phyloP scores from a whole-genome alignment of 345 rosid species.

The Mallotus nudiflorus region DNA sequence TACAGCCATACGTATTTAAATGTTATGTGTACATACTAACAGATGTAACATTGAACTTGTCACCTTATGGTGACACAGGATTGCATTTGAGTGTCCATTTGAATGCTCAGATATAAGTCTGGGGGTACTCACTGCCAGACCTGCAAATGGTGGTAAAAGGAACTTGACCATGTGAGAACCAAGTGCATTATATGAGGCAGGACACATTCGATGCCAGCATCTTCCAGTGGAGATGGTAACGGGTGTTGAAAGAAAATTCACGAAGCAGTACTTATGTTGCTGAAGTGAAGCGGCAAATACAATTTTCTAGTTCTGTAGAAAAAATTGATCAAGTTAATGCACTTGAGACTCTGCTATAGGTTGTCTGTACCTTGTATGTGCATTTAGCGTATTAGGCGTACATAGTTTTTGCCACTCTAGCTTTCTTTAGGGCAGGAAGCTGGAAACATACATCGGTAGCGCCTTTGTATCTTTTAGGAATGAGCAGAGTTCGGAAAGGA shows the following conservation, averaged over 20 bases:
- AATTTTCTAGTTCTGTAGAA: slow-evolving; percentile 1
- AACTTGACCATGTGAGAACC: neutral
- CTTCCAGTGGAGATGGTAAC: neutral
- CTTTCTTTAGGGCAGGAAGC: neutral
- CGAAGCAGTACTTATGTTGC: neutral
- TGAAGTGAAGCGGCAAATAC: neutral
- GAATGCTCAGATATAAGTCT: slow-evolving; percentile 18
- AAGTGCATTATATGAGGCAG: neutral
- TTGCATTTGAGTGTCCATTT: slow-evolving; percentile 23
- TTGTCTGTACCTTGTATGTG: neutral
- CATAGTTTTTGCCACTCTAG: neutral
- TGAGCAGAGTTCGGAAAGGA: neutral
- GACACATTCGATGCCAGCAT: neutral
- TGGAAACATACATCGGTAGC: neutral
- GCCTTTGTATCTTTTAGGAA: neutral
- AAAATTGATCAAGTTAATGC: too few species aligned
- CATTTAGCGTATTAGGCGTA: too few species aligned
- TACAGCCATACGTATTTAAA: slow-evolving; percentile 15
- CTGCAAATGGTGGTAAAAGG: slow-evolving; percentile 1
- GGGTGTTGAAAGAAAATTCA: neutral
- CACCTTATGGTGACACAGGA: slow-evolving; percentile 35
- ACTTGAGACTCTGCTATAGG: too few species aligned
- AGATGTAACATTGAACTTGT: slow-evolving; percentile 37
- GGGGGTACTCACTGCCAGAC: slow-evolving; percentile 10
- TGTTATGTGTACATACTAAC: slow-evolving; percentile 35